Conservation (phyloP, 768 basidiomycete species). For the Lactarius quietus region DNA sequence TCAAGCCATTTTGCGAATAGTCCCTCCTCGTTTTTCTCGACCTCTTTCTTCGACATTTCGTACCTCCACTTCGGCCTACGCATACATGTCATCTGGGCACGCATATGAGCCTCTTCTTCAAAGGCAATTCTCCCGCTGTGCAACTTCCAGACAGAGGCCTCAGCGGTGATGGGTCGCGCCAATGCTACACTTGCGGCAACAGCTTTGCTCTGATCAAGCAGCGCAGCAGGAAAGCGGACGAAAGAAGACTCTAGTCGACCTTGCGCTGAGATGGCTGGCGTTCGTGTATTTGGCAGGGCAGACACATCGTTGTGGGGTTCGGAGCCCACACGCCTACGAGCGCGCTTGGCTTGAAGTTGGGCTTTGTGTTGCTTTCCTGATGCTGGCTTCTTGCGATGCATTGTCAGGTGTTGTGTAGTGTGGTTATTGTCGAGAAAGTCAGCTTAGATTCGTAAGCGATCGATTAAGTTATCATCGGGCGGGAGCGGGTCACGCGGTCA, state of each 20-base stretch:
- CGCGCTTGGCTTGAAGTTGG: constrained; percentile 73
- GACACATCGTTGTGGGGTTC: constrained; percentile 31
- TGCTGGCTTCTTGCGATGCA: constrained; percentile 42
- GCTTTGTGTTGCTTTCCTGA: constrained; percentile 69
- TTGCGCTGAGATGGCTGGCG: constrained; percentile 40
- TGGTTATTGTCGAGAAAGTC: not conserved
- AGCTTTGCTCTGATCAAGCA: constrained; percentile 55
- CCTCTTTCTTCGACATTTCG: constrained; percentile 82
- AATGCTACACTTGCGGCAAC: constrained; percentile 54
- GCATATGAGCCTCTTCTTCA: constrained; percentile 1
- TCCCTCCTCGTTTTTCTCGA: constrained; percentile 88
- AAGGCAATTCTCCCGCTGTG: constrained; percentile 15
- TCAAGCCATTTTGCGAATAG: constrained; percentile 75
- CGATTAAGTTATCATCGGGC: not conserved
- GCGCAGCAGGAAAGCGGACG: constrained; percentile 53
- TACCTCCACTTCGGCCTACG: constrained; percentile 83
- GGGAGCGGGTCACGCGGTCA: too few species aligned
- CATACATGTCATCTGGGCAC: constrained; percentile 43
- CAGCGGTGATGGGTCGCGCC: constrained; percentile 50
- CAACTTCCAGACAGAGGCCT: constrained; percentile 34
- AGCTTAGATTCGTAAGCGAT: not conserved
- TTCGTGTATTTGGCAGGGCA: constrained; percentile 22
- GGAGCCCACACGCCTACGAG: constrained; percentile 76
- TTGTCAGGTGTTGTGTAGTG: not conserved
- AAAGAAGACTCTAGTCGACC: constrained; percentile 65